Evolutionary conservation across 169 alveolate genomes (phyloP).

Genomic region (Plasmodium billcollinsi): DNA sequence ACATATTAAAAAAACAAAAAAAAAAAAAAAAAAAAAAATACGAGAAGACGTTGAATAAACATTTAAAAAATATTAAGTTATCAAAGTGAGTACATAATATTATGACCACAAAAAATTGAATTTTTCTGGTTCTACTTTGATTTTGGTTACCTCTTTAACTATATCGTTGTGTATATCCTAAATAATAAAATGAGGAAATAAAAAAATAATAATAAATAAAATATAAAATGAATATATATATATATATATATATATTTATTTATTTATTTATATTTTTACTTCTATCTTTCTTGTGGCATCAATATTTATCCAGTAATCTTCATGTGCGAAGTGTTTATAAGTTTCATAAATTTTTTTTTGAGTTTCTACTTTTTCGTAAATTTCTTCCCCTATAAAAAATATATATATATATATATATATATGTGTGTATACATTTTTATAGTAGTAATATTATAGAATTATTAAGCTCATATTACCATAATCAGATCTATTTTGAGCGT

Average conservation of each 20-base stretch:
- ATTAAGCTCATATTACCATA: constrained; percentile 30
- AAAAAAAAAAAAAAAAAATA: not conserved
- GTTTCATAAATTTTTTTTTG: constrained; percentile 62
- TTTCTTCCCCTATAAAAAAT: constrained; percentile 51
- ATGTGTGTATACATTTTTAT: not conserved
- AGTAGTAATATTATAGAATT: not conserved
- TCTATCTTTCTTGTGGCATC: constrained; percentile 76
- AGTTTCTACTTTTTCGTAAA: constrained; percentile 66
- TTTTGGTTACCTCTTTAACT: constrained; percentile 20
- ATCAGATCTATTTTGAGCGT: constrained; percentile 62
- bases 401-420: not conserved
- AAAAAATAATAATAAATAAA: not conserved
- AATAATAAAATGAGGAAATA: not conserved
- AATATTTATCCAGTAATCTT: constrained; percentile 67
- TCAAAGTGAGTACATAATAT: not conserved
- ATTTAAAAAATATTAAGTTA: no score
- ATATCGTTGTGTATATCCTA: constrained; percentile 66
- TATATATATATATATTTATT: not conserved
- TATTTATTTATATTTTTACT: constrained; percentile 19
- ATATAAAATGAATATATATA: not conserved
- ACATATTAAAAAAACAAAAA: constrained; percentile 6
- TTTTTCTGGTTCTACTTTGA: constrained; percentile 4
- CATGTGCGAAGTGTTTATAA: constrained; percentile 34
- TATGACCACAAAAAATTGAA: constrained; percentile 64
- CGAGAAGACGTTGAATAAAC: not conserved